Evolutionary conservation across 2,329 filamentous ascomycete species (phyloP), one percentile per base, ranked within the genome.

Genomic region (Lasiodiplodia theobromae): DNA sequence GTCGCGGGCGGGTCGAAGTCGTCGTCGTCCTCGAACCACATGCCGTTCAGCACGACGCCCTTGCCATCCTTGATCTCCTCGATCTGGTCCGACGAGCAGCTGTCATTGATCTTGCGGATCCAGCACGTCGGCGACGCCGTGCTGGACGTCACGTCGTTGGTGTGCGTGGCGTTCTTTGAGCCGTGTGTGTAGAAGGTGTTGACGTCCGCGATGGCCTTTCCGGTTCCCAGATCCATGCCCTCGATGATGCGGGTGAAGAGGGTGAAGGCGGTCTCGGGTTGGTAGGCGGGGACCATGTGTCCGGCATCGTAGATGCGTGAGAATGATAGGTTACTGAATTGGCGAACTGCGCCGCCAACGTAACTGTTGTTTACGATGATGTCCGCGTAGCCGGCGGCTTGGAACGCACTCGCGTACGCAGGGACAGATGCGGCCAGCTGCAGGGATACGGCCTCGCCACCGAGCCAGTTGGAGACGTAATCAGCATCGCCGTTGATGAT

Each of bases 331-430:
- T 94, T 94, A 12, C 91, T 92, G 73, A 88, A 92, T 77, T 96
- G 92, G 4, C 92, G 87, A 0, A 93, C 92, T 68, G 88, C 86
- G 23, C 92, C 93, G 64, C 88, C 92, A 74, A 89, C 87, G 78
- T 91, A 91, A 7, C 86, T 84, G 31, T 84, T 85, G 75, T 93
- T 92, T 51, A 92, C 88, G 14, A 89, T 82, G 70, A 96, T 88
- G 16, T 90, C 88, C 0, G 88, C 87, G 76, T 96, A 96, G 0
- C 92, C 92, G 0, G 92, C 89, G 0, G 81, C 77, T 1, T 84
- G 81, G 76, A 95, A 96, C 34, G 81, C 78, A 1, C 80, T 78
- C 0, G 83, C 79, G 71, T 91, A 88, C 21, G 69, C 71, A 2
- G 74, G 70, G 18, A 73, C 62, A 2, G 71, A 69, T 68, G 84